phyloP scores from a whole-genome alignment of 1,284 basidiomycete genomes.

The Rhodotorula sp. region DNA sequence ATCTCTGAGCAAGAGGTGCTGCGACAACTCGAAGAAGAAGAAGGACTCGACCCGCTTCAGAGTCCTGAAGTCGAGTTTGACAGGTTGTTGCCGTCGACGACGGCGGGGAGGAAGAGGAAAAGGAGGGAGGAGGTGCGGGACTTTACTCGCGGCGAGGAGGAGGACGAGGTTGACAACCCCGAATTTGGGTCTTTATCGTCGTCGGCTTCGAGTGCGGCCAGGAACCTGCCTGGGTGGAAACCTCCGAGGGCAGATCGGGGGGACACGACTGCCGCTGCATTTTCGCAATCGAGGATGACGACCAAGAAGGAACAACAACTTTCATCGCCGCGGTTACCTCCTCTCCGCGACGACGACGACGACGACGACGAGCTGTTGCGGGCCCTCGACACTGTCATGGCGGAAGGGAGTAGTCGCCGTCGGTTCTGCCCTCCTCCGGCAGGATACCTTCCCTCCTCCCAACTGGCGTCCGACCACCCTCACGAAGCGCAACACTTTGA shows the following conservation, averaged over 20 bases:
- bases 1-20: not conserved
- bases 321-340: not conserved
- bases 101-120: not conserved
- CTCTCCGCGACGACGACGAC: not conserved
- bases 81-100: not conserved
- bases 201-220: too few species aligned
- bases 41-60: not conserved
- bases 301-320: not conserved
- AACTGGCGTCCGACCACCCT: too few species aligned
- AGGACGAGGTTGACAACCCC: not conserved
- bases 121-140: not conserved
- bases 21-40: not conserved
- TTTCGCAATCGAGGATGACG: not conserved
- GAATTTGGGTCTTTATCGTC: not conserved
- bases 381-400: constrained; percentile 2
- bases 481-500: too few species aligned
- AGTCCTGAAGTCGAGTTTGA: not conserved
- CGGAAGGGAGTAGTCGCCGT: not conserved
- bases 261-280: not conserved
- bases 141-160: not conserved
- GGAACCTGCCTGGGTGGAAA: not conserved
- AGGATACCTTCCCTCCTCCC: too few species aligned
- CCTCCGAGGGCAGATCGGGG: not conserved
- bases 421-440: not conserved
- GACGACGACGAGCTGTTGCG: constrained; percentile 10